Conservation (phyloP, 2,329 filamentous ascomycete genomes). For the Cadophora luteo-olivacea region DNA sequence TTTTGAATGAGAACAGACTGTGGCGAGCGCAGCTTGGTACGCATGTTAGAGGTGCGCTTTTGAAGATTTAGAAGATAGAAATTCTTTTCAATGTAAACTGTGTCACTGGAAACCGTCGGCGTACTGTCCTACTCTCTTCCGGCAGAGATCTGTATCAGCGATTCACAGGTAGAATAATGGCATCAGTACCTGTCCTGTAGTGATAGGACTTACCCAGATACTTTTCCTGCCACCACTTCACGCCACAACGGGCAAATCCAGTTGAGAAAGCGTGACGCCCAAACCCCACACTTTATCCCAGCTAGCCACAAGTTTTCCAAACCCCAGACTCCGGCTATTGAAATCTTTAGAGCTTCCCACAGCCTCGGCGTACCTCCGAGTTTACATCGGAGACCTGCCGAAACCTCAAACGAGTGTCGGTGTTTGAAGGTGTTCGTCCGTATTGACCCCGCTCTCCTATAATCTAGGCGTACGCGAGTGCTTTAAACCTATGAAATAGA, state of each 20-base stretch:
- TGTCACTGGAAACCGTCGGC: too few species aligned
- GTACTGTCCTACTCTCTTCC: too few species aligned
- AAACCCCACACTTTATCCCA: background rate
- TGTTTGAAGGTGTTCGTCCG: background rate
- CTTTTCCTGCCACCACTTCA: background rate
- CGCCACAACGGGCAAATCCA: background rate
- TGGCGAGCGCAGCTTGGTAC: slow-evolving; percentile 10
- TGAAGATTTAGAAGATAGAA: background rate
- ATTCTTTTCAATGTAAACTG: background rate
- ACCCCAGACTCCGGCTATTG: slow-evolving; percentile 3
- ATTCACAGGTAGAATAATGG: too few species aligned
- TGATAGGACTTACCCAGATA: too few species aligned
- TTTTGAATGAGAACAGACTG: slow-evolving; percentile 46
- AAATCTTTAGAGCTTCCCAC: background rate
- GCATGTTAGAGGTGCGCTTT: slow-evolving; percentile 3
- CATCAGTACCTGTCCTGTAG: too few species aligned
- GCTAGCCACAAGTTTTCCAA: background rate
- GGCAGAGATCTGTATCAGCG: too few species aligned
- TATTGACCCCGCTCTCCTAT: background rate
- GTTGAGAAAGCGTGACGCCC: background rate
- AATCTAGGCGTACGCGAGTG: background rate
- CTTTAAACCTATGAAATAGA: too few species aligned
- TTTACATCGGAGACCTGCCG: background rate
- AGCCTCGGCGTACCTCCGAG: background rate
- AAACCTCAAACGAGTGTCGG: background rate